These are phyloP conservation scores for Emmonsiellopsis sp. DNA, from an alignment of 2,329 filamentous ascomycete species.

Conservation along the genomic window DNA sequence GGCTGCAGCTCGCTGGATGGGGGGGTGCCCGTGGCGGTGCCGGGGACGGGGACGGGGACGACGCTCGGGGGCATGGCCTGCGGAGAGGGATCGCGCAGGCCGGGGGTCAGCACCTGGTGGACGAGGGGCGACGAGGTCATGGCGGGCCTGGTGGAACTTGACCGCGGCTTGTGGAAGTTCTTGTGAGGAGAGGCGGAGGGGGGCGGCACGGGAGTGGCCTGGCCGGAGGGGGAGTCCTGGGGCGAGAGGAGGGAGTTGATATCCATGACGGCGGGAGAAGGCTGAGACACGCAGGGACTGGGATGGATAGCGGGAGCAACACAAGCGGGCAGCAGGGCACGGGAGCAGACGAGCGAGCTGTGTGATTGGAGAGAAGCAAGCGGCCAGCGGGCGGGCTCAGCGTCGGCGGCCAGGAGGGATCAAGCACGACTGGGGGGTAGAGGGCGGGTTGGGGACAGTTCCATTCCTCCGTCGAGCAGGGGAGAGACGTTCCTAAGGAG, in stretches of 20 bases:
- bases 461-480: too few species aligned
- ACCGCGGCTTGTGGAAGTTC: constrained; percentile 26
- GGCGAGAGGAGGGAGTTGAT: constrained; percentile 39
- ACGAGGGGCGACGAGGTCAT: constrained; percentile 34
- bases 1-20: constrained; percentile 24
- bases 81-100: constrained; percentile 27
- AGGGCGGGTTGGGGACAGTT: too few species aligned
- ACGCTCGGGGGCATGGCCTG: constrained; percentile 23
- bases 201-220: constrained; percentile 17
- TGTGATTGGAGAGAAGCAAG: too few species aligned
- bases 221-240: constrained; percentile 30
- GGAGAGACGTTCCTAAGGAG: neutral
- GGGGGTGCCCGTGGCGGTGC: constrained; percentile 25
- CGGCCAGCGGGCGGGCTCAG: too few species aligned
- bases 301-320: neutral
- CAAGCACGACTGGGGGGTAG: too few species aligned
- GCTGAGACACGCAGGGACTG: neutral
- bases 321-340: too few species aligned
- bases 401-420: too few species aligned
- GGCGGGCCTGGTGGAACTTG: constrained; percentile 21
- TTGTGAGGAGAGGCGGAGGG: constrained; percentile 26
- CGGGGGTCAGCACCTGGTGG: constrained; percentile 32
- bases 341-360: too few species aligned
- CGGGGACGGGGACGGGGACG: constrained; percentile 17
- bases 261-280: constrained; percentile 25